Evolutionary conservation across 441 rosid species (phyloP), one percentile per base, ranked within the genome.

Genomic region (Erysimum cheiri): DNA sequence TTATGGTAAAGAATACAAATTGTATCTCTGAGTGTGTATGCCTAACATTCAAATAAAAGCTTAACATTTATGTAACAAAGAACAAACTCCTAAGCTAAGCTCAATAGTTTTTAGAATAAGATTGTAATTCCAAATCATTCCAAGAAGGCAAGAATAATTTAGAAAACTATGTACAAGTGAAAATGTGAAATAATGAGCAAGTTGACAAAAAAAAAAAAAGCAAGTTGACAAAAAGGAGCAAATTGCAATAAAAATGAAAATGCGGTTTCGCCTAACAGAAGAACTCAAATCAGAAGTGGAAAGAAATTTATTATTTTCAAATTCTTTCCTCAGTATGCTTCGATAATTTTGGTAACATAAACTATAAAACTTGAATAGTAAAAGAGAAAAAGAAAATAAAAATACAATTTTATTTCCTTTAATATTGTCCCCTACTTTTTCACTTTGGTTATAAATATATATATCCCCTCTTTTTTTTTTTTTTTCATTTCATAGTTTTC

Each of bases 371-470:
- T 48, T 24, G 10, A 61, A 46, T 0, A 55, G 6, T 55, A 46
- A 39, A 55, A 64, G 53, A 15, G 39, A 41, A 52, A 8, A 14
- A 43, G 14, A 14, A 43, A 43, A 47, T 14, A 47, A 29, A 55
- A 17, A 40, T 54, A 69, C 60, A 62, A 56, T 22, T 15, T 63
- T 55, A 61, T 74, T 69, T 54, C 69, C 70, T 75, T 62, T 35
- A 61, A 32, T 69, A 19, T 1, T 69, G 47, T 60, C 32, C 32
- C 70, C 59, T 47, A 37, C 39, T 22, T 69, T 48, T 63, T 59
- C 48, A 41, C 71, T 57, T 75, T 56, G 64, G 75, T 69, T 64
- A 69, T 35, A 56, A 26, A 37, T 19, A 54, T 46, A 58, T 68
- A 67, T 28, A 26, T 36, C 12, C 17, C 29, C 56, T 14, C 6